phyloP scores from a whole-genome alignment of 75 land plant species.

The Sequoia sempervirens region DNA sequence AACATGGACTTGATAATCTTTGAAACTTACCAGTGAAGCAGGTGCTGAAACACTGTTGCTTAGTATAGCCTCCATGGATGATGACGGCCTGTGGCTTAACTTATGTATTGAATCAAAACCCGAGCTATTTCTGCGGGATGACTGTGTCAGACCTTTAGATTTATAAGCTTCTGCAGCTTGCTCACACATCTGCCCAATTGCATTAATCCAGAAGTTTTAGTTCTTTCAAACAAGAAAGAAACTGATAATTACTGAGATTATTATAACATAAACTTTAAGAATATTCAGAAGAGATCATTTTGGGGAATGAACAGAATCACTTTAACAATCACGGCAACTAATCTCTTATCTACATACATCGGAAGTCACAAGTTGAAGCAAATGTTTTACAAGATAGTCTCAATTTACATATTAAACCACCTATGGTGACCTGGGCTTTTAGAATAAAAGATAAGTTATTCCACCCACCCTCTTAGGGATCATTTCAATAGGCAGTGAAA shows the following conservation, averaged over 20 bases:
- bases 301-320: background rate
- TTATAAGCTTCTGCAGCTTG: slow-evolving; percentile 87
- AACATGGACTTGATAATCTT: background rate
- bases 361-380: background rate
- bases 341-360: background rate
- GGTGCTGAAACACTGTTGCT: slow-evolving; percentile 21
- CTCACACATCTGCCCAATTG: slow-evolving; percentile 76
- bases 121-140: slow-evolving; percentile 50
- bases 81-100: slow-evolving; percentile 20
- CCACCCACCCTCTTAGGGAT: background rate
- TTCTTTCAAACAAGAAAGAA: background rate
- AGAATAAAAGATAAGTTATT: background rate
- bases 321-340: background rate
- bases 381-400: background rate
- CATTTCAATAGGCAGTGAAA: background rate
- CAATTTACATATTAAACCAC: background rate
- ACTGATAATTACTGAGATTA: background rate
- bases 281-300: background rate
- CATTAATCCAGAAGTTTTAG: background rate
- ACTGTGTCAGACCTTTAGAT: slow-evolving; percentile 48
- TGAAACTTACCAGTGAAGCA: slow-evolving; percentile 43
- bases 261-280: background rate
- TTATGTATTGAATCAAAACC: slow-evolving; percentile 41
- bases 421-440: background rate
- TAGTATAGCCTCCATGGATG: slow-evolving; percentile 55